Evolutionary conservation across 2,329 filamentous ascomycete species (phyloP), one percentile per base, ranked within the genome.

Genomic region (Exophiala sp.): DNA sequence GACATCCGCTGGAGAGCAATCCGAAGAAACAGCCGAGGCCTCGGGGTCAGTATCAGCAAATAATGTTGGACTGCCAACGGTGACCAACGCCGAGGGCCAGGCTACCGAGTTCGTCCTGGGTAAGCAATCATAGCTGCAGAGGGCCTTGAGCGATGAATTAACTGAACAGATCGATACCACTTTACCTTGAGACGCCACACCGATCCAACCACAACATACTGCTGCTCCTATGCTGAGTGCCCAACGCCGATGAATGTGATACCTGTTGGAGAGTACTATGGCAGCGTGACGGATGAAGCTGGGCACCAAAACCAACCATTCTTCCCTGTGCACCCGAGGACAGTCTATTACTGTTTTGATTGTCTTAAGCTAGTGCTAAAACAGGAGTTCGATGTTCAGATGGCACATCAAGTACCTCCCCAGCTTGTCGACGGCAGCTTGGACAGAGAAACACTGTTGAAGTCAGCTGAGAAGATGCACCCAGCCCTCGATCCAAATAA

Each of bases 381-480:
- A 18, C 40, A 13, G 2, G 18, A 43, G 19, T 22, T 37, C n/a
- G 44, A 39, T 16, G 13, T 14, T 5, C 34, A 37, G 14, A 34
- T 39, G 14, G 32, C 13, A 18, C 51, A 43, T 6, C 11, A 44
- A 38, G 22, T 35, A 13, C 21, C 23, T 5, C 24, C 23, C 23
- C 42, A 34, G 19, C 22, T 39, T 43, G 22, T 54, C 6, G 52
- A 50, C 46, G 47, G 47, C 8, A 23, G 40, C 9, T 38, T 9
- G 22, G 45, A 52, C 18, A 43, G 23, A 21, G 39, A 35, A n/a
- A 9, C n/a, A 13, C 18, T 46, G n/a, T 22, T 49, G 1, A 19
- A 46, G 9, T 37, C 35, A 2, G 50, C 50, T 9, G 46, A 53
- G 23, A 46, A 44, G 37, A 18, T 53, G 8, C 46, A 53, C 14